Conservation (phyloP, 1,139 yeast genomes). For the Suhomyces ambrosiae region DNA sequence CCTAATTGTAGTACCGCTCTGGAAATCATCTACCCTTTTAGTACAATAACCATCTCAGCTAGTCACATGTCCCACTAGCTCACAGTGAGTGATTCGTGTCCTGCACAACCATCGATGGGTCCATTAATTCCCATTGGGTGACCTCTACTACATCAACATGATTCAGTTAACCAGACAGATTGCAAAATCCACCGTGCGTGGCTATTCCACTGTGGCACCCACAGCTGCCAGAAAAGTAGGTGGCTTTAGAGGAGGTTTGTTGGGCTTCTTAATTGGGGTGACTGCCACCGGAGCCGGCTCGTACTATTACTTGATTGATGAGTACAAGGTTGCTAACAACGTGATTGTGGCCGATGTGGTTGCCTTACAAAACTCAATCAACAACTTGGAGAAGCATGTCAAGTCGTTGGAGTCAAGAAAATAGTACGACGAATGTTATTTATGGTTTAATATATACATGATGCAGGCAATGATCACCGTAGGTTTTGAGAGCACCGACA, state of each 20-base stretch:
- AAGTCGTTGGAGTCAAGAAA: slow-evolving; percentile 52
- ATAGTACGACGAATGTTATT: slow-evolving; percentile 14
- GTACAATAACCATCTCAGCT: too few relatives aligned
- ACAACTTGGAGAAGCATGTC: slow-evolving; percentile 67
- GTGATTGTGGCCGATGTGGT: slow-evolving; percentile 77
- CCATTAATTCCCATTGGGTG: too few relatives aligned
- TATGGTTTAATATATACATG: slow-evolving; percentile 7
- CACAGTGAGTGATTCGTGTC: too few relatives aligned
- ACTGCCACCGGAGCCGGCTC: slow-evolving; percentile 73
- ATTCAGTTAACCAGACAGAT: slow-evolving; percentile 26
- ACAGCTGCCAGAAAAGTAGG: slow-evolving; percentile 49
- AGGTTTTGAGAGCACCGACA: too few relatives aligned
- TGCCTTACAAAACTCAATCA: slow-evolving; percentile 66
- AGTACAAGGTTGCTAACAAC: slow-evolving; percentile 70
- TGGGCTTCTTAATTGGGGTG: slow-evolving; percentile 80
- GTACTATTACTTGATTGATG: slow-evolving; percentile 76
- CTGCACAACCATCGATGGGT: too few relatives aligned
- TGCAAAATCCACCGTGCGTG: slow-evolving; percentile 25
- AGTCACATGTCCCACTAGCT: too few relatives aligned
- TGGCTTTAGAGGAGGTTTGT: slow-evolving; percentile 65
- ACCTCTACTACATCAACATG: slow-evolving; percentile 14
- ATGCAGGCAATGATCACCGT: not conserved
- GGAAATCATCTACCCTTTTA: too few relatives aligned
- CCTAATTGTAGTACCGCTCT: too few relatives aligned
- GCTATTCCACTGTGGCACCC: slow-evolving; percentile 36